Base-by-base conservation (phyloP, 495 filamentous ascomycete genomes). In the Endocarpon pusillum region DNA sequence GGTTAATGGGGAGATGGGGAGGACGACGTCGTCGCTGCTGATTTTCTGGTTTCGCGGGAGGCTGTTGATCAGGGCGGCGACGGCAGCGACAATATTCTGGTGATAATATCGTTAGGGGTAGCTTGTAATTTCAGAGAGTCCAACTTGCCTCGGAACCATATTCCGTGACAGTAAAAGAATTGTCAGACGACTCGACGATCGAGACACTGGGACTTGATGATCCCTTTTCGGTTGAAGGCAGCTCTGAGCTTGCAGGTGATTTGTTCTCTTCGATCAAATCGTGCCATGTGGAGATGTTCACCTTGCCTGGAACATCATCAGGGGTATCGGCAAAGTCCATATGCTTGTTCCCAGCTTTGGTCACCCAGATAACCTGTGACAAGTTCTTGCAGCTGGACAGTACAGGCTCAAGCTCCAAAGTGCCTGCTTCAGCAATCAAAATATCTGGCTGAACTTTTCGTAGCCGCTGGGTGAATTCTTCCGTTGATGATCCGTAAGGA, bases 261-360 rank as follows among this genome's bases (percentile, higher is more conserved):
- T 43, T 63, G 43, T 66, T 62, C 37, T 82, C 75, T 43, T 74
- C 70, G 20, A 91, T 59, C 32, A 92, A 61, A 24, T 93, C 80
- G 42, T 89, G 79, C 84, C 83, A 94, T 11, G 84, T 84, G 10
- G 75, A 68, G 7, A 92, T 80, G 17, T 77, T 73, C 39, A 87
- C 61, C 33, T 62, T 71, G 26, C 73, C 67, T 19, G 75, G 73
- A 25, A 75, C 73, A 11, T 75, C 74, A 41, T 74, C 69, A 8
- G 82, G 82, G 2, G 84, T 72, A 43, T 83, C 81, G 48, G 84
- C 72, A 73, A 73, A 80, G 55, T 92, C 87, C 67, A 96, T 81
- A 48, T 99, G 89, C 40, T 73, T 69, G 56, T 80, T 94, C 21
- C 81, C 82, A 45, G 79, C 64, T 44, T 94, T 89, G 4, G 89